Evolutionary conservation across 306 rosid genomes (phyloP), one percentile per base, ranked within the genome.

Genomic region (Delonix regia): DNA sequence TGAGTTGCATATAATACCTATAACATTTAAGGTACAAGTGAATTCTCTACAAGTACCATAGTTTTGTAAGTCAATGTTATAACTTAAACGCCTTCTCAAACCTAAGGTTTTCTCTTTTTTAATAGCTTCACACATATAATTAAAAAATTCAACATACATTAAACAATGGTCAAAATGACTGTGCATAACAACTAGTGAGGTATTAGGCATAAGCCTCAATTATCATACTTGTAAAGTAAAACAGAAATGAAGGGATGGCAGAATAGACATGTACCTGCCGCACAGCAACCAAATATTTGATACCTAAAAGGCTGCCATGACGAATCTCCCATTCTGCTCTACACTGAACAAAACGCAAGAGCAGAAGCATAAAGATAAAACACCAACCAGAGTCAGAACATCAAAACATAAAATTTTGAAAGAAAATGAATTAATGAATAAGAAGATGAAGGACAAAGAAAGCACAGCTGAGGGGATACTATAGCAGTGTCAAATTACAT

Each of bases 301-400:
- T 93, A 71, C 98, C 96, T 83, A 95, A 89, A 76, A 95, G 97
- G 84, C 98, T 89, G 64, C 99, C 98, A 74, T 95, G 99, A 72
- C 98, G 99, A 92, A 95, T 91, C 89, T 95, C 99, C 99, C 99
- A 95, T 80, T 95, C 98, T 85, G 97, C 94, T 84, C 99, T 91
- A 89, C 90, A 92, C 99, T 95, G 97, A 87, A 92, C 76, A 89
- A 76, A 86, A 76, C 85, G 66, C 69, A 85, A 85, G 78, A 78
- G 76, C 80, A 82, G 77, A 75, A 88, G 75, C 83, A 85, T 71
- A 80, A 86, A 79, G 80, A 81, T 81, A 33, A 88, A 87, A 59
- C 76, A 78, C 75, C 34, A 77, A 82, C 73, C 77, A 41, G 36
- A 55, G 38, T 78, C 57, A 13, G 14, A 72, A 53, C 48, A 51